Evolutionary conservation across 2,329 filamentous ascomycete species (phyloP).

Genomic region (Cytospora schulzeri): DNA sequence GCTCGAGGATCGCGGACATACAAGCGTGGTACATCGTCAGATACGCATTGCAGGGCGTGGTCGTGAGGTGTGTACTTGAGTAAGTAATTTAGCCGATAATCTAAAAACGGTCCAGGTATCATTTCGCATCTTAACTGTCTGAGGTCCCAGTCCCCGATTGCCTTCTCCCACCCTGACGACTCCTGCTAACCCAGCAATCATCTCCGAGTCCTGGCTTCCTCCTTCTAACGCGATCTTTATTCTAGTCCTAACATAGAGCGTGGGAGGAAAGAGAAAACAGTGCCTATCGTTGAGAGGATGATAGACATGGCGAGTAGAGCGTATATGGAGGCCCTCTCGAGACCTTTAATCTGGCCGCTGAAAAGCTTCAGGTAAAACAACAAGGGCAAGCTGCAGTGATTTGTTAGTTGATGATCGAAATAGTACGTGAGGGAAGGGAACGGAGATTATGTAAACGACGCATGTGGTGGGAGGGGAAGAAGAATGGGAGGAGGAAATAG

Average conservation of each 20-base stretch:
- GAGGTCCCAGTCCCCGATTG: neutral
- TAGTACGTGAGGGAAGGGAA: neutral
- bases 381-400: constrained; percentile 62
- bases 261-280: constrained; percentile 85
- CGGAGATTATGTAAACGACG: neutral
- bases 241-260: neutral
- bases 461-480: constrained; percentile 13
- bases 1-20: neutral
- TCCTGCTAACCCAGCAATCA: neutral
- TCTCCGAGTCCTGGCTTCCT: neutral
- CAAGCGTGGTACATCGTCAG: neutral
- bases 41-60: neutral
- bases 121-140: neutral
- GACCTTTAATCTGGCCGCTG: constrained; percentile 64
- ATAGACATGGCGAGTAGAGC: constrained; percentile 69
- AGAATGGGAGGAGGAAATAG: neutral
- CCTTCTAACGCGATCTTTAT: neutral
- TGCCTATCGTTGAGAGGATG: constrained; percentile 73
- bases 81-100: neutral
- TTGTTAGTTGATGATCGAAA: neutral
- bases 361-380: constrained; percentile 92
- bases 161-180: neutral
- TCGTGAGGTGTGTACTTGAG: no score
- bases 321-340: constrained; percentile 70
- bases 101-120: neutral